Percentiles rank a stretch among this genome's conserved stretches.
Evolutionary conservation across 441 rosid genomes (phyloP).

Genomic region (Populus hybrid): DNA sequence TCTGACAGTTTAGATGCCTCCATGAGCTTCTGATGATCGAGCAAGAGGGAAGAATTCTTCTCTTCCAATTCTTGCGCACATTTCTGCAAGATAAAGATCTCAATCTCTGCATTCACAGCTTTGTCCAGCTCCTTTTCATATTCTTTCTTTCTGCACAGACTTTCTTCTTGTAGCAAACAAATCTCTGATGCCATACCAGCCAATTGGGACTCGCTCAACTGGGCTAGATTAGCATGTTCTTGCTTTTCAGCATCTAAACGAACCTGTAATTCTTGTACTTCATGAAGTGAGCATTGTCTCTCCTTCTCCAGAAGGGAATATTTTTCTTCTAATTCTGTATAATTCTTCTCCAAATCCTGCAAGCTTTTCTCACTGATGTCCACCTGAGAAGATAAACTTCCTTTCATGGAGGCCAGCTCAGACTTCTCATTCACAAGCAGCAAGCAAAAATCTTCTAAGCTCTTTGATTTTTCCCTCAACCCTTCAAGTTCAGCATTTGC

Average conservation of each 20-base stretch:
- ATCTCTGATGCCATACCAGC: slow-evolving; percentile 57
- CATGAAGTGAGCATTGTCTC: slow-evolving; percentile 48
- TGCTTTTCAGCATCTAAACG: slow-evolving; percentile 49
- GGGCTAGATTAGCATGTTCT: slow-evolving; percentile 46
- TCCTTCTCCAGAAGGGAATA: slow-evolving; percentile 48
- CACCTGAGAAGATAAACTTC: slow-evolving; percentile 52
- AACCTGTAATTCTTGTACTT: slow-evolving; percentile 49
- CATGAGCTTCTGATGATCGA: slow-evolving; percentile 51
- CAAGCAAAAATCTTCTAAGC: slow-evolving; percentile 54
- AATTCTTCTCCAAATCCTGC: slow-evolving; percentile 50
- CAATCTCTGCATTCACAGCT: slow-evolving; percentile 51
- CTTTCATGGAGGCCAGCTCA: slow-evolving; percentile 43
- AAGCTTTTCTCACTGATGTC: slow-evolving; percentile 44
- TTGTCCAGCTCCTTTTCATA: slow-evolving; percentile 64
- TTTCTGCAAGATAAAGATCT: slow-evolving; percentile 67
- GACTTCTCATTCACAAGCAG: slow-evolving; percentile 65
- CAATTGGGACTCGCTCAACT: slow-evolving; percentile 37
- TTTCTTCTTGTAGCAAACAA: slow-evolving; percentile 51
- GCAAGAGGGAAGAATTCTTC: slow-evolving; percentile 47
- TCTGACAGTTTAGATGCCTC: slow-evolving; percentile 57
- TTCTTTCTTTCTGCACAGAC: slow-evolving; percentile 47
- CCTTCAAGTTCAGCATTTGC: slow-evolving; percentile 72
- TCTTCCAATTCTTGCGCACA: slow-evolving; percentile 63
- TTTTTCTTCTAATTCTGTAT: slow-evolving; percentile 43
- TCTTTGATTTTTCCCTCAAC: slow-evolving; percentile 46